Base-by-base conservation (phyloP, 1,284 basidiomycete genomes). In the Waitea zeae region DNA sequence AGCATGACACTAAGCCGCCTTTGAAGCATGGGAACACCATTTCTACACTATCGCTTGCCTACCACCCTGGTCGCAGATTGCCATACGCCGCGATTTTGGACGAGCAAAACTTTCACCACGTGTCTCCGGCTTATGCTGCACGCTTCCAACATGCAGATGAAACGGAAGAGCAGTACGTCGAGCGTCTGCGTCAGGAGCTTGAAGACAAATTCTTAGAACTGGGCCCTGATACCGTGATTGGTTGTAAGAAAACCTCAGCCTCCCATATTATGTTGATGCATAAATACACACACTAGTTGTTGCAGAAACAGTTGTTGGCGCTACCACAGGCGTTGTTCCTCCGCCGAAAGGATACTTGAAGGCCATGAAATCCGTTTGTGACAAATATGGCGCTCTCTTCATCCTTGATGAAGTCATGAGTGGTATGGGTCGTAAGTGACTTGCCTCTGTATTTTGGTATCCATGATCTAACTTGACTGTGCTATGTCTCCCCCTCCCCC, bases 361-460 rank as follows among this genome's bases (percentile, higher is more conserved):
- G 50, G 80, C 79, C 3, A 83, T 89, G 70, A 83, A 82, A 46
- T 70, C 70, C 5, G 79, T 90, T n/a, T 88, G 86, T 46, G 69
- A 84, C 36, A 82, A 81, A 48, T 79, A 88, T 43, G 86, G 80
- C 4, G 81, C 79, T 1, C 54, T 90, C n/a, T 75, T 89, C 50
- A 81, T 87, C 31, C 64, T 88, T 29, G 86, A 90, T 48, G 86
- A 90, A 54, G 70, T 79, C 40, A 80, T 80, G 87, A 76, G 76
- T 46, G 84, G 84, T 20, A 84, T 87, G 75, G 84, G 82, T 30
- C 70, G 83, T 71, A 52, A 56, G 74, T 57, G 17, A 12, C 18
- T 29, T 11, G 13, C 35, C 20, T 7, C 38, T 34, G 6, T 22
- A 13, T 7, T 11, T 1, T 29, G 17, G 37, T 27, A 12, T 36